A percentile compares a stretch with the other conserved stretches of the same genome.
Evolutionary conservation across 1,139 yeast species (phyloP).

Genomic region (Meyerozyma smithsonii): DNA sequence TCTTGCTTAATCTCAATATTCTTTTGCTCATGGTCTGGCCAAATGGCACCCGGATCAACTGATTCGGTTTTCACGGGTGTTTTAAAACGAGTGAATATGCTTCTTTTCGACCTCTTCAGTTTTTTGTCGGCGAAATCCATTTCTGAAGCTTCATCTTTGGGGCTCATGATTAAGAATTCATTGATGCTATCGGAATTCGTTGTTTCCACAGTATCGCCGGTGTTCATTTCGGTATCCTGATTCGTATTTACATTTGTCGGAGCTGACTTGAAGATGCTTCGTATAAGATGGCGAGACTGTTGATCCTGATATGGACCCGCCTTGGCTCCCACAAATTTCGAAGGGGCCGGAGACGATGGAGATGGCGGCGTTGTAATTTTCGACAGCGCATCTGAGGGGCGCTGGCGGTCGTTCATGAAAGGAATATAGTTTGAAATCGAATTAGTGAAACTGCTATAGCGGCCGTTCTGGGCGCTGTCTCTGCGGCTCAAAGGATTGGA

Average conservation of each 20-base stretch:
- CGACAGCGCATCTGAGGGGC: conserved; percentile 20
- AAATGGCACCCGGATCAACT: background rate
- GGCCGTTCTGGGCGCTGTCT: conserved; percentile 14
- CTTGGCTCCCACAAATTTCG: conserved; percentile 9
- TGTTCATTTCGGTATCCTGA: conserved; percentile 8
- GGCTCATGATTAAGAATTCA: conserved; percentile 20
- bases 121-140: conserved; percentile 21
- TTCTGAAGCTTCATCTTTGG: conserved; percentile 20
- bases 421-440: conserved; percentile 41
- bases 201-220: conserved; percentile 5
- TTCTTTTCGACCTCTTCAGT: conserved; percentile 29
- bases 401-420: conserved; percentile 38
- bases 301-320: conserved; percentile 16
- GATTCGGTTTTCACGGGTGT: conserved; percentile 11
- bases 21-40: background rate
- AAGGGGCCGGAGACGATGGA: conserved; percentile 7
- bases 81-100: conserved; percentile 40
- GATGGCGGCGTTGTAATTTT: conserved; percentile 11
- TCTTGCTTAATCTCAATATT: background rate
- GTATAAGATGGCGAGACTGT: conserved; percentile 33
- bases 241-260: conserved; percentile 5
- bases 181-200: background rate
- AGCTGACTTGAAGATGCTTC: conserved; percentile 36
- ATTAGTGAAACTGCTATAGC: conserved; percentile 34
- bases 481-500: conserved; percentile 13